phyloP scores from a whole-genome alignment of 352 stramenopile genomes.

The Globisporangium middletonii region DNA sequence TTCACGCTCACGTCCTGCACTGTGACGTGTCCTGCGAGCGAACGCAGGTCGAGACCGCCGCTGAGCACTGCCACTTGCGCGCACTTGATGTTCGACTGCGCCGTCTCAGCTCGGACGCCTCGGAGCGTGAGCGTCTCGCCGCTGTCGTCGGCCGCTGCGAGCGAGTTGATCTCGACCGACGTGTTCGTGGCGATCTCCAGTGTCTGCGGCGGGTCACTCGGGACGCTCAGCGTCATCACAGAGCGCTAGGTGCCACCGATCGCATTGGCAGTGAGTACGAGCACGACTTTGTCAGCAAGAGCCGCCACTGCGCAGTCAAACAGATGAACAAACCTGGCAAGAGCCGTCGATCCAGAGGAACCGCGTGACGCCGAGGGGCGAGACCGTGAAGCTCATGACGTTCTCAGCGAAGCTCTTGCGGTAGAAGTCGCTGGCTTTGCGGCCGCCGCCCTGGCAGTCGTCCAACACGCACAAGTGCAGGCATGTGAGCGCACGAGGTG shows the following conservation, averaged over 20 bases:
- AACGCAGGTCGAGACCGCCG: conserved; percentile 27
- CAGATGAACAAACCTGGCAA: conserved; percentile 37
- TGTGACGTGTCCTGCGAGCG: conserved; percentile 44
- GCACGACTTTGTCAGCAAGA: background rate
- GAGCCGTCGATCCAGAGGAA: conserved; percentile 69
- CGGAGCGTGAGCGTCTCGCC: conserved; percentile 17
- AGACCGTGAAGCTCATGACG: conserved; percentile 19
- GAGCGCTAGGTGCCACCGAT: conserved; percentile 23
- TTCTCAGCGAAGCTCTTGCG: conserved; percentile 18
- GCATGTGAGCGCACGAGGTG: background rate
- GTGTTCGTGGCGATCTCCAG: conserved; percentile 41
- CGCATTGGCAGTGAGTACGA: background rate
- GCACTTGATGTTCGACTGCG: conserved; percentile 43
- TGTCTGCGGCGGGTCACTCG: conserved; percentile 16
- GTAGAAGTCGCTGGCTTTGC: conserved; percentile 26
- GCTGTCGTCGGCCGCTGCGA: conserved; percentile 6
- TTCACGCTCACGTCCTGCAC: conserved; percentile 40
- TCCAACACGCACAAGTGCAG: background rate
- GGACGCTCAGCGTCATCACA: conserved; percentile 31
- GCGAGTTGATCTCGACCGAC: conserved; percentile 41
- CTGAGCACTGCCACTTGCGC: conserved; percentile 31
- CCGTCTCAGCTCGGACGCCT: conserved; percentile 30
- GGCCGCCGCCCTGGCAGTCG: conserved; percentile 15
- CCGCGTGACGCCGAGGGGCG: conserved; percentile 28
- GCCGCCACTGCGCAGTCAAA: background rate